Conservation (phyloP, 257 asterid species). For the Henckelia pumila region DNA sequence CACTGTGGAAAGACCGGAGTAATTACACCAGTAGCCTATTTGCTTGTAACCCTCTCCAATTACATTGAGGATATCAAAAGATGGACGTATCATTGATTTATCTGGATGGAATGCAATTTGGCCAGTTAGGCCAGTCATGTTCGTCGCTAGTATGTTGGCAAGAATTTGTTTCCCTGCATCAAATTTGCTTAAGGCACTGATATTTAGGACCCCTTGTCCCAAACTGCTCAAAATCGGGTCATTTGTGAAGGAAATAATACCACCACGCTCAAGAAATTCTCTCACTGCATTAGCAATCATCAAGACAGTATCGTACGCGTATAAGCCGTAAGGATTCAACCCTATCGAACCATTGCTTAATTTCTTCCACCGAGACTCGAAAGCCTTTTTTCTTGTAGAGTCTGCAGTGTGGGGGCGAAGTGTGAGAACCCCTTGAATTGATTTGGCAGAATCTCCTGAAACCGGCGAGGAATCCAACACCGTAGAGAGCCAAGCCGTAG, state of each 20-base stretch:
- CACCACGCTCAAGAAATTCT: conserved; percentile 30
- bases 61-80: conserved; percentile 70
- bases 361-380: conserved; percentile 26
- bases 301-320: background rate
- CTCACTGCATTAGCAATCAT: no score
- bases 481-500: no score
- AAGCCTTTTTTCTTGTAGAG: conserved; percentile 24
- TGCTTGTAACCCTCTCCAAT: conserved; percentile 45
- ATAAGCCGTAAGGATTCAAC: conserved; percentile 28
- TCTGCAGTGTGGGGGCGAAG: conserved; percentile 29
- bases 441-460: background rate
- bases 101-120: conserved; percentile 44
- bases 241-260: conserved; percentile 56
- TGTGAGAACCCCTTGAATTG: conserved; percentile 31
- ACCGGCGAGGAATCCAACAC: conserved; percentile 23
- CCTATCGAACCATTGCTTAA: conserved; percentile 22
- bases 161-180: conserved; percentile 58
- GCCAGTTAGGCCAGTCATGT: conserved; percentile 72
- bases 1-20: conserved; percentile 69
- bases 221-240: conserved; percentile 35
- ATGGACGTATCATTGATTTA: conserved; percentile 49
- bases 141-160: conserved; percentile 43
- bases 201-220: conserved; percentile 45
- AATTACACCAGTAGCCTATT: conserved; percentile 82
- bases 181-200: conserved; percentile 57